A percentile compares a stretch with the other conserved stretches of the same genome.
Evolutionary conservation across 2,329 filamentous ascomycete species (phyloP).

Genomic region (Hypoxylon sp.): DNA sequence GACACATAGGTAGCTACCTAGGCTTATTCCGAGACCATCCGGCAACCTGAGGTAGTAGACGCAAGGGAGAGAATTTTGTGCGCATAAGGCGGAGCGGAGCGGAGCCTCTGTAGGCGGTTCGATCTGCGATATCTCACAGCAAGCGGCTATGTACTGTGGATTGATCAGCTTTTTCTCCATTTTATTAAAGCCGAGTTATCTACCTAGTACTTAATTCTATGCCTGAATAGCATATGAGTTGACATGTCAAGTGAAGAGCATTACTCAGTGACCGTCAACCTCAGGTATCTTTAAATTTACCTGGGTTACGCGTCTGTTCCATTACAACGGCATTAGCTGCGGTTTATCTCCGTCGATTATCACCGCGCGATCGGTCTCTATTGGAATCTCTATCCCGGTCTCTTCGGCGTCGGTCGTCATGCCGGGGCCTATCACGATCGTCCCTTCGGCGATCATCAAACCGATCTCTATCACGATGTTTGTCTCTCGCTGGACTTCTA

Average conservation of each 20-base stretch:
- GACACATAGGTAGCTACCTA: neutral
- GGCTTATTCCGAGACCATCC: neutral
- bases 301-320: neutral
- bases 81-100: neutral
- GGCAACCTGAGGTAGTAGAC: neutral
- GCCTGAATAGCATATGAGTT: neutral
- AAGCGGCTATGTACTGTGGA: neutral
- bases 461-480: conserved; percentile 35
- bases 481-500: conserved; percentile 51
- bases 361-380: conserved; percentile 36
- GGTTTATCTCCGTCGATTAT: conserved; percentile 46
- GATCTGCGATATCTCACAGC: neutral
- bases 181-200: neutral
- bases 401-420: conserved; percentile 45
- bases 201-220: conserved; percentile 4
- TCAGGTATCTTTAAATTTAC: neutral
- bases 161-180: conserved; percentile 6
- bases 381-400: conserved; percentile 44
- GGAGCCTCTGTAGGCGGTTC: neutral
- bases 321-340: neutral
- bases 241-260: neutral
- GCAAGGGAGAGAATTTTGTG: neutral
- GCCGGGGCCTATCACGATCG: conserved; percentile 35
- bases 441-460: conserved; percentile 41
- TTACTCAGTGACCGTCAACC: neutral